phyloP scores from a whole-genome alignment of 139 green algal genomes.

The Chlorella ohadii region DNA sequence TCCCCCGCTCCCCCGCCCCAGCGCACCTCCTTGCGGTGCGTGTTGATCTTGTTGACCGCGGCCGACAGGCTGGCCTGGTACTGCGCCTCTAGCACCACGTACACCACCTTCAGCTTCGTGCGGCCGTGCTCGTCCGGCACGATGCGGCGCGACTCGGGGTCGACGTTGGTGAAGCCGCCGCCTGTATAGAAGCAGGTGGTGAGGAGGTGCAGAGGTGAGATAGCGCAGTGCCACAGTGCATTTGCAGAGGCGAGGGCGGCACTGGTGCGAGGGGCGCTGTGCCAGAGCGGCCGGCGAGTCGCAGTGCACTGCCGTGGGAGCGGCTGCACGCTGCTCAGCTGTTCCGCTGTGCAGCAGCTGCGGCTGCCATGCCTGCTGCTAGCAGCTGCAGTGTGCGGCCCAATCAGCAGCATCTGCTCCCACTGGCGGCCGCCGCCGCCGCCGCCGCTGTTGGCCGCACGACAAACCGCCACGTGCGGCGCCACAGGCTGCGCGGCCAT shows the following conservation, averaged over 20 bases:
- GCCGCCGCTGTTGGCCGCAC: neutral
- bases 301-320: no score
- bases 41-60: slow-evolving; percentile 94
- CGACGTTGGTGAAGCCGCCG: slow-evolving; percentile 93
- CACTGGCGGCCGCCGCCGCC: neutral
- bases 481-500: no score
- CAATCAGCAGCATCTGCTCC: no score
- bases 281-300: no score
- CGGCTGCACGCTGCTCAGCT: no score
- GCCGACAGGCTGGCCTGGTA: slow-evolving; percentile 93
- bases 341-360: no score
- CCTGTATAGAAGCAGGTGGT: slow-evolving; percentile 30
- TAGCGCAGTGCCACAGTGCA: no score
- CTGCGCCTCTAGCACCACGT: slow-evolving; percentile 98
- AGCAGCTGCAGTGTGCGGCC: no score
- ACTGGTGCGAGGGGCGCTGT: no score
- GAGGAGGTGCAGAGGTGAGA: no score
- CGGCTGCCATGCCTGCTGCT: no score
- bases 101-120: slow-evolving; percentile 90
- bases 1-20: neutral
- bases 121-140: slow-evolving; percentile 70
- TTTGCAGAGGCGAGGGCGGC: no score
- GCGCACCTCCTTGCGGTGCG: slow-evolving; percentile 60
- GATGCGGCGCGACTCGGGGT: slow-evolving; percentile 90
- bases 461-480: neutral